These are phyloP conservation scores for Penicillium robsamsonii DNA, from an alignment of 495 filamentous ascomycete genomes.

Conservation along the genomic window DNA sequence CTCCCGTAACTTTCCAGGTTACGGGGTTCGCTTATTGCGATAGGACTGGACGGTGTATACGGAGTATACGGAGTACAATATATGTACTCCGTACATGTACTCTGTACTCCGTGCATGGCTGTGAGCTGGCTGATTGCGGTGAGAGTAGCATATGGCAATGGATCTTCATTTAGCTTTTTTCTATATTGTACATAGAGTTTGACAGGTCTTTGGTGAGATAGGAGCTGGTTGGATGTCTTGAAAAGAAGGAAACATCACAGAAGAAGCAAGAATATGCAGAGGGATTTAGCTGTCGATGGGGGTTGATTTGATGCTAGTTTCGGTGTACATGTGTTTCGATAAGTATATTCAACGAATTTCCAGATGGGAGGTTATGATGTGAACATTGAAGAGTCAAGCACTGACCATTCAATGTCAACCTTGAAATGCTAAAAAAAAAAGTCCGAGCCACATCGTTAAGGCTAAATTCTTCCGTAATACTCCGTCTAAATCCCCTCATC, in stretches of 20 bases:
- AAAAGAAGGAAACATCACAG: background rate
- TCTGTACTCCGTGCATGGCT: background rate
- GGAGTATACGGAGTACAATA: background rate
- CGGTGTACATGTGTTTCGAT: background rate
- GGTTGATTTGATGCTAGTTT: background rate
- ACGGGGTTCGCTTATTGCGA: constrained; percentile 24
- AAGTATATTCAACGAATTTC: background rate
- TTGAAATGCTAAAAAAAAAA: background rate
- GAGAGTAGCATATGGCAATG: background rate
- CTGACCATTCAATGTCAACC: background rate
- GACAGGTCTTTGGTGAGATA: background rate
- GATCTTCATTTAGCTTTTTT: background rate
- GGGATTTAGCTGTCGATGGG: background rate
- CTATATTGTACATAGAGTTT: background rate
- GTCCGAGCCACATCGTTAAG: background rate
- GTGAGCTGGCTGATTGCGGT: background rate
- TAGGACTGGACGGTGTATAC: background rate
- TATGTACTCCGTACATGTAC: background rate
- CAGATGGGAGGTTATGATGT: background rate
- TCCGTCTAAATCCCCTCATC: background rate
- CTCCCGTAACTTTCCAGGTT: constrained; percentile 26
- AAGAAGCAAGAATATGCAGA: background rate
- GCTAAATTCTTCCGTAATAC: background rate
- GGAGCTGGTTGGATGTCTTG: background rate
- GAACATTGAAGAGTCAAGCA: background rate